Conservation (phyloP, 1,284 basidiomycete species). For the Tremellales sp. region DNA sequence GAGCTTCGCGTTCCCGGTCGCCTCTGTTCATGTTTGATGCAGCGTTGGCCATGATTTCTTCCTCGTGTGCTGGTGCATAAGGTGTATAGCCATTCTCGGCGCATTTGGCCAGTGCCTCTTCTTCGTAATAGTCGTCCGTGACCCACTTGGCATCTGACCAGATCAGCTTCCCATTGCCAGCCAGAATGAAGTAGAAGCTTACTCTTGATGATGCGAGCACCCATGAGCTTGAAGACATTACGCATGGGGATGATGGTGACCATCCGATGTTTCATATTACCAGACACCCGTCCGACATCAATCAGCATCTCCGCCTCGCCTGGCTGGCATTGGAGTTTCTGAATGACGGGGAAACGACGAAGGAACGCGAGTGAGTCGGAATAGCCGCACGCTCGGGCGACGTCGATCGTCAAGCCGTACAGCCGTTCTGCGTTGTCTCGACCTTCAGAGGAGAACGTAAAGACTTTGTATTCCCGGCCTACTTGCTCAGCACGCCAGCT, state of each 20-base stretch:
- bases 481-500: too few relatives aligned
- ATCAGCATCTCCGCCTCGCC: constrained; percentile 91
- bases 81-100: constrained; percentile 66
- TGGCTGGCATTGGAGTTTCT: constrained; percentile 82
- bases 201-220: constrained; percentile 84
- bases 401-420: constrained; percentile 96
- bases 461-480: constrained; percentile 84
- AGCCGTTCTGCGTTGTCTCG: constrained; percentile 71
- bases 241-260: constrained; percentile 90
- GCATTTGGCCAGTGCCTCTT: constrained; percentile 67
- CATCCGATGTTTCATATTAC: constrained; percentile 81
- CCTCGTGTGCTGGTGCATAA: constrained; percentile 74
- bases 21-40: constrained; percentile 11
- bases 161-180: constrained; percentile 5
- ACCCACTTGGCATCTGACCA: constrained; percentile 86
- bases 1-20: constrained; percentile 30
- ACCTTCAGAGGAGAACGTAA: constrained; percentile 76
- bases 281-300: constrained; percentile 75
- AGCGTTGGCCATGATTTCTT: constrained; percentile 49
- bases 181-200: constrained; percentile 35
- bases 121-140: constrained; percentile 92
- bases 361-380: constrained; percentile 96
- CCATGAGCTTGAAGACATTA: constrained; percentile 91
- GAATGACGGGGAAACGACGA: constrained; percentile 78
- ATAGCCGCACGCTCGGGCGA: constrained; percentile 90